Percentiles rank a stretch among this genome's conserved stretches.
Conservation (phyloP, 495 filamentous ascomycete species). For the Evansstolkia leycettana region DNA sequence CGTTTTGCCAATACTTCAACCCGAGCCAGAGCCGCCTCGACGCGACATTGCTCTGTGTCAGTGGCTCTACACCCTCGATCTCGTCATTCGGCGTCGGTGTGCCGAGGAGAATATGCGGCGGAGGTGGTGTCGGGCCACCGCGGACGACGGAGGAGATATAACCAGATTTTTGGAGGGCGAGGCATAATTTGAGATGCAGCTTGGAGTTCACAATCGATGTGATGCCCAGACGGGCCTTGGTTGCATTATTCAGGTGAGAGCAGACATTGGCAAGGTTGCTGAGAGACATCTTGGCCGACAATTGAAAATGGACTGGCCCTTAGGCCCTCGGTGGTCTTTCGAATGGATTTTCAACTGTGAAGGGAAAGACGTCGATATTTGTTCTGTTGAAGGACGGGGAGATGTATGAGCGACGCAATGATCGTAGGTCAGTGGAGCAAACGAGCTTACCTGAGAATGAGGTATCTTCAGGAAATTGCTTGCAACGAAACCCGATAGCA, state of each 20-base stretch:
- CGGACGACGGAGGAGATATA: slow-evolving; percentile 75
- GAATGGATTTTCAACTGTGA: no score
- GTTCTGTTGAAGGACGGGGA: no score
- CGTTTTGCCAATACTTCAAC: slow-evolving; percentile 83
- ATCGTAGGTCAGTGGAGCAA: no score
- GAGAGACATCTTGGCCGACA: slow-evolving; percentile 66
- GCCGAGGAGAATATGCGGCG: slow-evolving; percentile 37
- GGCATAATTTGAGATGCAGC: slow-evolving; percentile 61
- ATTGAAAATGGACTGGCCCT: slow-evolving; percentile 14
- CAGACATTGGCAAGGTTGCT: slow-evolving; percentile 67
- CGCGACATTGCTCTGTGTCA: slow-evolving; percentile 70
- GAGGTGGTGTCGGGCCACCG: slow-evolving; percentile 55
- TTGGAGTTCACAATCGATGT: slow-evolving; percentile 78
- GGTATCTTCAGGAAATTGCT: no score
- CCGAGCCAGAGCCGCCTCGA: slow-evolving; percentile 78
- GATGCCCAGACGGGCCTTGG: slow-evolving; percentile 70
- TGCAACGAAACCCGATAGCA: no score
- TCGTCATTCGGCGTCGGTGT: slow-evolving; percentile 25
- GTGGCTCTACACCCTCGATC: slow-evolving; percentile 32
- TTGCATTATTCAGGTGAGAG: slow-evolving; percentile 90
- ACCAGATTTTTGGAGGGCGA: slow-evolving; percentile 70
- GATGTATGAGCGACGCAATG: no score
- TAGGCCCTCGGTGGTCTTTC: slow-evolving; percentile 5
- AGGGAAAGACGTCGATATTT: no score
- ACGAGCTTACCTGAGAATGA: no score